Percentiles rank a stretch among this genome's conserved stretches.
These are phyloP conservation scores for Fomitopsis betulina DNA, from an alignment of 1,284 basidiomycete species.

Conservation along the genomic window DNA sequence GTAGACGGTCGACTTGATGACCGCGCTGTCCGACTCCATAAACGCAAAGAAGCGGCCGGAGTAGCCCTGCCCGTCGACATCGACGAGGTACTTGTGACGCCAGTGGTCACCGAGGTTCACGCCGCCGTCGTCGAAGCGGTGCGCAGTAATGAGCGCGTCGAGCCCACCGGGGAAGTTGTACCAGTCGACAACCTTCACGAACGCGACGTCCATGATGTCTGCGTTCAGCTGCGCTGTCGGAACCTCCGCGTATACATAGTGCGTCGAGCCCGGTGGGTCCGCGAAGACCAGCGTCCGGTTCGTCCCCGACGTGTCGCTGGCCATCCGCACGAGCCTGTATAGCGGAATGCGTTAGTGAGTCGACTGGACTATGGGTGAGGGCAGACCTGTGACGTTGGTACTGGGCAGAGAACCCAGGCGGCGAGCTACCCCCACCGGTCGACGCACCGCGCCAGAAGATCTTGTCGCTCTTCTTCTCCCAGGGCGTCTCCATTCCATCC, in stretches of 20 bases:
- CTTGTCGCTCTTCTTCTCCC: constrained; percentile 69
- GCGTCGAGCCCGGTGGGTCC: constrained; percentile 59
- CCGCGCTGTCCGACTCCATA: constrained; percentile 83
- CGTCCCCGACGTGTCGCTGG: constrained; percentile 52
- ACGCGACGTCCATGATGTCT: constrained; percentile 86
- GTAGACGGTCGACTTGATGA: constrained; percentile 87
- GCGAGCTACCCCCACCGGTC: constrained; percentile 87
- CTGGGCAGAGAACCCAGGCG: constrained; percentile 75
- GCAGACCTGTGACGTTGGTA: constrained; percentile 85
- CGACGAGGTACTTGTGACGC: constrained; percentile 89
- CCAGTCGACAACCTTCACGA: constrained; percentile 72
- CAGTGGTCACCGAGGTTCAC: constrained; percentile 84
- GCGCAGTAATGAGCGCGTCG: constrained; percentile 57
- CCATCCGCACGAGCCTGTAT: constrained; percentile 72
- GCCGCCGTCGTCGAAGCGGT: constrained; percentile 73
- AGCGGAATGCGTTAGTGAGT: neutral
- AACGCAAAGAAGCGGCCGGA: constrained; percentile 86
- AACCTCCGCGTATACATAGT: constrained; percentile 58
- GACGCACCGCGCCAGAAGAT: constrained; percentile 89
- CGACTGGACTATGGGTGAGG: neutral
- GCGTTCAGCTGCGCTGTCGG: constrained; percentile 65
- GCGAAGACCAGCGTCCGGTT: constrained; percentile 76
- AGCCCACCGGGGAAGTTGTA: constrained; percentile 80
- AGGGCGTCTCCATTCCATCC: constrained; percentile 81
- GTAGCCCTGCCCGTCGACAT: constrained; percentile 94